These are phyloP conservation scores for Macrophomina phaseolina DNA, from an alignment of 2,329 filamentous ascomycete species.

Conservation along the genomic window DNA sequence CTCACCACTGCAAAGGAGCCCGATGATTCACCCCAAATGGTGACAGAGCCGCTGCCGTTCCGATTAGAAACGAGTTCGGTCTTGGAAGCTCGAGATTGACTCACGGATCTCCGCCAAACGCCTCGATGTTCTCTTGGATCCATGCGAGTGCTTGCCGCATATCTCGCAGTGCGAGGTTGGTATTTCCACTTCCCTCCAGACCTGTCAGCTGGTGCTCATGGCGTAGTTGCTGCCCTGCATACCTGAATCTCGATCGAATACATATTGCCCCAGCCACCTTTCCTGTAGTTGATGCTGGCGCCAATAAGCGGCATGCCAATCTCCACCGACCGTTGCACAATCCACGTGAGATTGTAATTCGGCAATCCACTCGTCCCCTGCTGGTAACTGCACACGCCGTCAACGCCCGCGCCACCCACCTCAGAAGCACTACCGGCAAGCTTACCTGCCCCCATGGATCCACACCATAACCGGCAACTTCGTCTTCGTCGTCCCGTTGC, in stretches of 20 bases:
- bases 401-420: background rate
- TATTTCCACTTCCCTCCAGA: constrained; percentile 10
- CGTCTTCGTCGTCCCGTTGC: constrained; percentile 21
- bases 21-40: constrained; percentile 27
- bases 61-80: background rate
- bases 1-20: constrained; percentile 25
- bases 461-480: constrained; percentile 16
- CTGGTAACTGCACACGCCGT: constrained; percentile 5
- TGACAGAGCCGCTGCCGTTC: constrained; percentile 1
- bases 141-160: constrained; percentile 22
- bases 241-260: constrained; percentile 26
- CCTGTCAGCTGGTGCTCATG: background rate
- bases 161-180: constrained; percentile 21
- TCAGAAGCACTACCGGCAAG: too few relatives aligned
- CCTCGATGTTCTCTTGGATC: constrained; percentile 25
- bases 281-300: constrained; percentile 54
- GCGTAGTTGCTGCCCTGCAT: background rate
- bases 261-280: constrained; percentile 25
- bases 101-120: constrained; percentile 19
- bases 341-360: constrained; percentile 32
- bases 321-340: constrained; percentile 39
- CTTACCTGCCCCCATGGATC: constrained; percentile 24
- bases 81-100: background rate
- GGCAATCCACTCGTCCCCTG: constrained; percentile 20
- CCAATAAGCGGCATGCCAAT: constrained; percentile 41